Percentiles rank a stretch among this genome's conserved stretches.
Conservation (phyloP, 257 asterid species). For the Nicotiana knightiana region DNA sequence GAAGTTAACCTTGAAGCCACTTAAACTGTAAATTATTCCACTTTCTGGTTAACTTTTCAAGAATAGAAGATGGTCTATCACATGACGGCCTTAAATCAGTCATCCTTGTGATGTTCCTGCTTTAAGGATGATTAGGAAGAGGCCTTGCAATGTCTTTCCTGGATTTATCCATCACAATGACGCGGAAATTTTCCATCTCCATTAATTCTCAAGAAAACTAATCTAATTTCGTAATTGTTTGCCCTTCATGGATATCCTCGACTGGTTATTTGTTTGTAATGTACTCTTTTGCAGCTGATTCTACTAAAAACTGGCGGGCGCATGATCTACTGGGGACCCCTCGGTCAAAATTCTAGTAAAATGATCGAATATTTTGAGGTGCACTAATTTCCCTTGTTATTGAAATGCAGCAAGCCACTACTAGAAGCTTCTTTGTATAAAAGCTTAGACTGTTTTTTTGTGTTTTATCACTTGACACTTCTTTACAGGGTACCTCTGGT, state of each 20-base stretch:
- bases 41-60: background rate
- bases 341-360: conserved; percentile 43
- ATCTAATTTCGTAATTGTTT: background rate
- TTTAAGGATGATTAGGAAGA: background rate
- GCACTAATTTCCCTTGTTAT: conserved; percentile 4
- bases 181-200: background rate
- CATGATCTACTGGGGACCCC: conserved; percentile 48
- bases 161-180: background rate
- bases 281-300: conserved; percentile 30
- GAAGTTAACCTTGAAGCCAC: background rate
- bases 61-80: background rate
- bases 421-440: background rate
- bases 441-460: background rate
- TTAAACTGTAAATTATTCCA: too few relatives aligned
- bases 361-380: conserved; percentile 62
- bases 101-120: background rate
- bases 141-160: background rate
- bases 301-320: conserved; percentile 51
- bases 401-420: background rate
- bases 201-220: background rate
- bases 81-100: background rate
- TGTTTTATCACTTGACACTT: conserved; percentile 4
- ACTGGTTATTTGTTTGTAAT: background rate
- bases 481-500: conserved; percentile 18
- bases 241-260: background rate